Base-by-base conservation (phyloP, 116 monocot species). In the Papilionanthe hybrid region DNA sequence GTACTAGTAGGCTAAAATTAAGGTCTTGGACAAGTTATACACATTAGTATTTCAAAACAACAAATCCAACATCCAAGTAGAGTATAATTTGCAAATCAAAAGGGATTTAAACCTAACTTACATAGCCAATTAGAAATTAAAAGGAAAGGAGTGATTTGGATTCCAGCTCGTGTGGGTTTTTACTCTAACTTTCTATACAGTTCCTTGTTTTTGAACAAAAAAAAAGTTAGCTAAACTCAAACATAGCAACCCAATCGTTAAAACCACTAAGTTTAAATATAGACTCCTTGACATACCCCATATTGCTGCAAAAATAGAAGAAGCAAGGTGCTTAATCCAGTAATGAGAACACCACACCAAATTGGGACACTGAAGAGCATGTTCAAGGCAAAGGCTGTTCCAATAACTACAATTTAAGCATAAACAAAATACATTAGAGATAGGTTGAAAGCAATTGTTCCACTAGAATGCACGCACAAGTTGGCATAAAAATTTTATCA, bases 321-420 rank as follows among this genome's bases (percentile, higher is more conserved):
- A 56, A 94, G 7, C 83, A 97, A 80, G 55, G 97, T 97, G 79
- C 97, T 97, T 22, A 92, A 83, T 49, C 97, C 97, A 19, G 94
- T 87, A 77, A 97, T 82, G 66, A 97, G 91, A 82, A 97, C 97
- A 79, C 97, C 97, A 83, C 89, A 91, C 97, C 97, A 97, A 55
- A 97, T 53, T 69, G 97, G 97, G 75, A 97, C 75, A 32, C 71
- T 85, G 78, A 97, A 97, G 77, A 97, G 89, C 78, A 97, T 94
- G 77, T 94, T 92, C 83, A 94, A 79, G 79, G 97, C 97, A 91
- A 97, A 97, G 22, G 97, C 97, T 72, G 94, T 97, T 57, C 97
- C 97, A 76, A 97, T 97, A 41, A 97, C 97, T 97, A 86, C 48
- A 84, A 78, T 77, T 41, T 13, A 53, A 15, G 53, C 28, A 58